A percentile compares a stretch with the other conserved stretches of the same genome.
These are phyloP conservation scores for Ascochyta pisi DNA, from an alignment of 2,329 filamentous ascomycete genomes.

Conservation along the genomic window DNA sequence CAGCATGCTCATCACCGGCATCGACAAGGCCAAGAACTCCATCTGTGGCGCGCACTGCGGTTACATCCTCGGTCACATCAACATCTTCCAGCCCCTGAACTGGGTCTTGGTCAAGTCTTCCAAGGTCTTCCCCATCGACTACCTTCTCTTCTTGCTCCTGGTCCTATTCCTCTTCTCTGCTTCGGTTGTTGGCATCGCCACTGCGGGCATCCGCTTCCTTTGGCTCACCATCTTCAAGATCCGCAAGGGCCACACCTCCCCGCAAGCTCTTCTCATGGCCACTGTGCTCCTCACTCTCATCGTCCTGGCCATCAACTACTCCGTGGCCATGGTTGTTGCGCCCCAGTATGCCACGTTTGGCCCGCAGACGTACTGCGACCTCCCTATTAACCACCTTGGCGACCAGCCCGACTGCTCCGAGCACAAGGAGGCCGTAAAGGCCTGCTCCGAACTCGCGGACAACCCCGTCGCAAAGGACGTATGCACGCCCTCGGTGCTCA, in stretches of 20 bases:
- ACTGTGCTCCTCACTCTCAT: conserved; percentile 91
- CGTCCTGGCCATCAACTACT: conserved; percentile 90
- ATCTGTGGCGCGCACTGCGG: conserved; percentile 89
- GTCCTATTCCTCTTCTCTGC: conserved; percentile 88
- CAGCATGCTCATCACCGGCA: conserved; percentile 92
- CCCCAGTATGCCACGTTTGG: conserved; percentile 95
- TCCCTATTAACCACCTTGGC: conserved; percentile 66
- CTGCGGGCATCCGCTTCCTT: conserved; percentile 91
- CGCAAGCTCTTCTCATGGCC: conserved; percentile 88
- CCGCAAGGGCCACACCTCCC: conserved; percentile 84
- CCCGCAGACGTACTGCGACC: conserved; percentile 91
- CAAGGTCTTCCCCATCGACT: conserved; percentile 88
- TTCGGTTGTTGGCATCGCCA: conserved; percentile 84
- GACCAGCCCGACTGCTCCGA: conserved; percentile 77
- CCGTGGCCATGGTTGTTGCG: conserved; percentile 89
- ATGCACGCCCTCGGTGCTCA: conserved; percentile 90
- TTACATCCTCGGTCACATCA: conserved; percentile 86
- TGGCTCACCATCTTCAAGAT: conserved; percentile 96
- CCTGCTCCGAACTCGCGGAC: conserved; percentile 79
- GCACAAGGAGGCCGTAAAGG: conserved; percentile 73
- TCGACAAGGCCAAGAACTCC: conserved; percentile 97
- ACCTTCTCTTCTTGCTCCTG: conserved; percentile 83
- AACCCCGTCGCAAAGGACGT: conserved; percentile 76
- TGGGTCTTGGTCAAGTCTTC: conserved; percentile 84
- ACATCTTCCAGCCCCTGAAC: conserved; percentile 95